Conservation (phyloP, 2,329 filamentous ascomycete species). For the Helminthosporium solani region DNA sequence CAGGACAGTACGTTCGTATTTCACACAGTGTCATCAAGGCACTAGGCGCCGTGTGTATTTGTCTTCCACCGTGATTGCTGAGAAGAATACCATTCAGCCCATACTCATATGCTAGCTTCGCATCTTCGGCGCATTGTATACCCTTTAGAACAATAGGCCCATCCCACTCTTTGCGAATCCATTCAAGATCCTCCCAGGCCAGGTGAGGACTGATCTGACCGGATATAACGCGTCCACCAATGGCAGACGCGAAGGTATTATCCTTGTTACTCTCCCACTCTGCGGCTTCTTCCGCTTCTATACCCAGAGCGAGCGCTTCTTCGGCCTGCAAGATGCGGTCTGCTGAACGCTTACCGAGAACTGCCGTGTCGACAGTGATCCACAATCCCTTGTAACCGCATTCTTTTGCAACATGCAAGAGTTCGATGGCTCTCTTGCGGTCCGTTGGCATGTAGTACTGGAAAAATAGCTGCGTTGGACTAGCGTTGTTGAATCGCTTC, state of each 20-base stretch:
- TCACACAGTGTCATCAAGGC: conserved; percentile 42
- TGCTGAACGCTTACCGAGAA: conserved; percentile 38
- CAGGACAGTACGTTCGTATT: conserved; percentile 40
- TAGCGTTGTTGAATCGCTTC: conserved; percentile 22
- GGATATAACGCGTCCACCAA: conserved; percentile 47
- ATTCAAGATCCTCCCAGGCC: conserved; percentile 51
- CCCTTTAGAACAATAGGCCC: conserved; percentile 50
- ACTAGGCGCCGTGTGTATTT: conserved; percentile 48
- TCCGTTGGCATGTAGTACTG: conserved; percentile 42
- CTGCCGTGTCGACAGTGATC: conserved; percentile 41
- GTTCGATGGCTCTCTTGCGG: conserved; percentile 30
- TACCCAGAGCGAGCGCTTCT: conserved; percentile 52
- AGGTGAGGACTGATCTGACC: conserved; percentile 48
- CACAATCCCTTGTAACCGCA: conserved; percentile 38
- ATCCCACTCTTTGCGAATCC: conserved; percentile 45
- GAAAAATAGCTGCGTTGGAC: conserved; percentile 35
- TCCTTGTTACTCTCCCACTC: conserved; percentile 56
- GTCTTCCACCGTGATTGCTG: conserved; percentile 57
- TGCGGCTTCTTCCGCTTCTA: conserved; percentile 53
- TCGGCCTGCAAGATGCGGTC: conserved; percentile 46
- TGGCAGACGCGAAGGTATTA: conserved; percentile 59
- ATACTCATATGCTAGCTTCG: conserved; percentile 46
- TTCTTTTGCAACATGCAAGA: conserved; percentile 34
- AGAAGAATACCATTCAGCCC: conserved; percentile 52
- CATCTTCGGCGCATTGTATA: conserved; percentile 48